Percentiles rank a stretch among this genome's conserved stretches.
phyloP scores from a whole-genome alignment of 495 filamentous ascomycete species.

The Aspergillus ostianus region DNA sequence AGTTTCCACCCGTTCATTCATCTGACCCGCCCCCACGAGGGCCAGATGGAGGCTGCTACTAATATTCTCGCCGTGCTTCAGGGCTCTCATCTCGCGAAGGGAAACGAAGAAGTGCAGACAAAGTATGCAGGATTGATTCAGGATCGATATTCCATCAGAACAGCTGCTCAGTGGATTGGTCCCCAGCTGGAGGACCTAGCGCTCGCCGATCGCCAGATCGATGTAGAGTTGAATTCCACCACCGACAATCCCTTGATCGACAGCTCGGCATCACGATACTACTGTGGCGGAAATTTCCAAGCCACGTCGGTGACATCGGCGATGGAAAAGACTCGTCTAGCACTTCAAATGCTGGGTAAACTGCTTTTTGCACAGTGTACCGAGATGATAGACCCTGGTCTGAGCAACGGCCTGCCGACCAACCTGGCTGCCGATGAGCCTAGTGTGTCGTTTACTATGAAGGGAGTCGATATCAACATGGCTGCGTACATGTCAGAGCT shows the following conservation, averaged over 20 bases:
- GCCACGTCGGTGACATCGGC: slow-evolving; percentile 58
- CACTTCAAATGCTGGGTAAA: slow-evolving; percentile 56
- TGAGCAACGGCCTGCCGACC: slow-evolving; percentile 59
- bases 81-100: slow-evolving; percentile 31
- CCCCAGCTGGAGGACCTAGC: slow-evolving; percentile 61
- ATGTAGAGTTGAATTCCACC: slow-evolving; percentile 59
- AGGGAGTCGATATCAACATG: slow-evolving; percentile 63
- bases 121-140: slow-evolving; percentile 46
- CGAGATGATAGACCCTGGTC: slow-evolving; percentile 56
- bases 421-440: slow-evolving; percentile 61
- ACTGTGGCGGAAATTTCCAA: slow-evolving; percentile 65
- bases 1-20: slow-evolving; percentile 63
- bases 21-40: slow-evolving; percentile 55
- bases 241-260: slow-evolving; percentile 65
- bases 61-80: slow-evolving; percentile 55
- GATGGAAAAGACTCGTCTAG: slow-evolving; percentile 59
- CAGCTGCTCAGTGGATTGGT: slow-evolving; percentile 62
- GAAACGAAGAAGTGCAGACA: slow-evolving; percentile 17
- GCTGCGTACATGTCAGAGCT: slow-evolving; percentile 62
- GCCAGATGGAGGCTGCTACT: slow-evolving; percentile 56
- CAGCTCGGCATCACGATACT: slow-evolving; percentile 27
- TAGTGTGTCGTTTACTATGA: slow-evolving; percentile 55
- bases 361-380: slow-evolving; percentile 58
- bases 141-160: slow-evolving; percentile 62
- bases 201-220: slow-evolving; percentile 55